These are phyloP conservation scores for Isabelozyma pseudorhagii DNA, from an alignment of 805 yeast species.

Conservation along the genomic window DNA sequence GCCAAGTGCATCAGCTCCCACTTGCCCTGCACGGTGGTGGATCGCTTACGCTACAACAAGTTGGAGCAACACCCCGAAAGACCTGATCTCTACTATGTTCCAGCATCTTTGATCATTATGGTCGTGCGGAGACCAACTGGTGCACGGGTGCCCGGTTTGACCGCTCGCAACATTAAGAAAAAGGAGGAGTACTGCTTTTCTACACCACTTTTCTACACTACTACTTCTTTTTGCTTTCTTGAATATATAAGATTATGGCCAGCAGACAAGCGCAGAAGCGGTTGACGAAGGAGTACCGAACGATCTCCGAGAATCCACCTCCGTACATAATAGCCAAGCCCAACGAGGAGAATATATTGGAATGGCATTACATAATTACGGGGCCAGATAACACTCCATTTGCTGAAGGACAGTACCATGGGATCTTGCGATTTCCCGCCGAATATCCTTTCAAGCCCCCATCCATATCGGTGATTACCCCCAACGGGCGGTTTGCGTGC, in stretches of 20 bases:
- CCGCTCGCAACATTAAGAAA: no score
- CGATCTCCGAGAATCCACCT: constrained; percentile 74
- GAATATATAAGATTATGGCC: constrained; percentile 24
- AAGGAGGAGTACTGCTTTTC: neutral
- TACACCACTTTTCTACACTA: neutral
- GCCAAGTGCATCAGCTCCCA: constrained; percentile 23
- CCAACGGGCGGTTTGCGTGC: constrained; percentile 81
- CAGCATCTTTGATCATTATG: constrained; percentile 9
- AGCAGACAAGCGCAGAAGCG: constrained; percentile 42
- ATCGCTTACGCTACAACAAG: constrained; percentile 11
- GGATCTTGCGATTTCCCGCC: constrained; percentile 74
- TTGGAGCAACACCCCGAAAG: constrained; percentile 7
- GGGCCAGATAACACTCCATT: constrained; percentile 93
- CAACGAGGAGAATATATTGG: constrained; percentile 79
- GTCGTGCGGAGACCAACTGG: neutral
- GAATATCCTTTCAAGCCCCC: constrained; percentile 95
- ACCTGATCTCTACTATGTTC: neutral
- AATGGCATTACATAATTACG: constrained; percentile 90
- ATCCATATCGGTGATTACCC: constrained; percentile 82
- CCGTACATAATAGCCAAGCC: constrained; percentile 86
- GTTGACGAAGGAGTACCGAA: constrained; percentile 77
- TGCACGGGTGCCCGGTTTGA: neutral
- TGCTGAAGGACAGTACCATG: constrained; percentile 85
- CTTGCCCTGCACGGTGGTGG: constrained; percentile 9
- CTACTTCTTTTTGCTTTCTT: neutral